Conservation (phyloP, 257 asterid genomes). For the Solanum chiquidenum region DNA sequence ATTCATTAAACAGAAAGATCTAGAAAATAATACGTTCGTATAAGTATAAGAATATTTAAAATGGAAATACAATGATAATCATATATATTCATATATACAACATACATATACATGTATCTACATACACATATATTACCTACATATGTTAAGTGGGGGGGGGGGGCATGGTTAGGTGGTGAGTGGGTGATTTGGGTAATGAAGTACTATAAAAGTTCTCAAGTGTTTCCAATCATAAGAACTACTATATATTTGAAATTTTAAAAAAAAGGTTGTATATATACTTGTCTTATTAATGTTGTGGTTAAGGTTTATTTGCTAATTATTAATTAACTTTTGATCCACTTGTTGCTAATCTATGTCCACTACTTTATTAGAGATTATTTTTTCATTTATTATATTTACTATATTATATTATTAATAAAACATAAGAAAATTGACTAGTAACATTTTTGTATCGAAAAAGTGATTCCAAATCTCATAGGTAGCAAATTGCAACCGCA, state of each 20-base stretch:
- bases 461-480: constrained; percentile 33
- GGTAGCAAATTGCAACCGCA: constrained; percentile 61
- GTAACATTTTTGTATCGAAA: background rate
- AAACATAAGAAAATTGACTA: background rate
- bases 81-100: too few relatives aligned
- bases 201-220: background rate
- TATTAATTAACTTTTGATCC: background rate
- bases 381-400: background rate
- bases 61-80: background rate
- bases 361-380: background rate
- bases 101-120: background rate
- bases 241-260: background rate
- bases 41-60: background rate
- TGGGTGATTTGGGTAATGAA: background rate
- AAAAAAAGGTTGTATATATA: background rate
- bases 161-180: background rate
- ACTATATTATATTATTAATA: background rate
- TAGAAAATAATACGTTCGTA: background rate
- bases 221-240: background rate
- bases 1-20: background rate
- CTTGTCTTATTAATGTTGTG: constrained; percentile 9
- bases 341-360: constrained; percentile 3
- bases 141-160: background rate
- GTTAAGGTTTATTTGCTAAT: constrained; percentile 9
- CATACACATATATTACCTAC: background rate